phyloP scores from a whole-genome alignment of 1,139 yeast species.

The Yamadazyma triangularis region DNA sequence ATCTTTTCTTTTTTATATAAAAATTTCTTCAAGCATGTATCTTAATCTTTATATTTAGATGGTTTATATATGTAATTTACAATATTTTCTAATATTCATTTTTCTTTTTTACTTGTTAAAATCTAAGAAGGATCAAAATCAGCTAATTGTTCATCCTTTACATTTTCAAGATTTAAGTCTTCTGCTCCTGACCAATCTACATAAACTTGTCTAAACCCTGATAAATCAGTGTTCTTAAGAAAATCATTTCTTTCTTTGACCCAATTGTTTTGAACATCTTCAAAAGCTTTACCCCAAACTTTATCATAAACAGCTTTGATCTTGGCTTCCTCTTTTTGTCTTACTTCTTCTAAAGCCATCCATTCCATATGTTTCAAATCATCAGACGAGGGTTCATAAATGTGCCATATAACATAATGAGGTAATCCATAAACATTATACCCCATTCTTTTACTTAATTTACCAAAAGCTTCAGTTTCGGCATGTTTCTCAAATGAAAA shows the following conservation, averaged over 20 bases:
- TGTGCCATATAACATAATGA: slow-evolving; percentile 90
- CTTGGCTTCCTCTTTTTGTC: slow-evolving; percentile 64
- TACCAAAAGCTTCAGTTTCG: slow-evolving; percentile 92
- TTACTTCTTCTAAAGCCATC: slow-evolving; percentile 90
- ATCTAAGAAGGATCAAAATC: slow-evolving; percentile 38
- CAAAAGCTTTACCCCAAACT: slow-evolving; percentile 74
- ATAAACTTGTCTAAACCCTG: slow-evolving; percentile 39
- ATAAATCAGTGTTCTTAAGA: slow-evolving; percentile 68
- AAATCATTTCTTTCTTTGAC: slow-evolving; percentile 57
- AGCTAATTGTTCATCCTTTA: slow-evolving; percentile 32
- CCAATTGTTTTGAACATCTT: slow-evolving; percentile 71
- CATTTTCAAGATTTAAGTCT: slow-evolving; percentile 30
- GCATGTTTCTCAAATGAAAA: slow-evolving; percentile 89
- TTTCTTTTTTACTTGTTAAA: too few species aligned
- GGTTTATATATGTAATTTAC: too few species aligned
- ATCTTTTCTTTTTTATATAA: neutral
- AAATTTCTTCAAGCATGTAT: too few species aligned
- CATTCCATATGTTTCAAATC: slow-evolving; percentile 92
- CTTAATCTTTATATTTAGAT: too few species aligned
- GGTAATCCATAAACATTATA: slow-evolving; percentile 80
- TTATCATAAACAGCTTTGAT: slow-evolving; percentile 66
- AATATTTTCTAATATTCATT: too few species aligned
- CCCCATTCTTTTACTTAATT: slow-evolving; percentile 77
- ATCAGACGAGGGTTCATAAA: slow-evolving; percentile 83
- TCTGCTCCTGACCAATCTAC: slow-evolving; percentile 73